phyloP scores from a whole-genome alignment of 129 eudicot species.

The Escallonia herrerae region DNA sequence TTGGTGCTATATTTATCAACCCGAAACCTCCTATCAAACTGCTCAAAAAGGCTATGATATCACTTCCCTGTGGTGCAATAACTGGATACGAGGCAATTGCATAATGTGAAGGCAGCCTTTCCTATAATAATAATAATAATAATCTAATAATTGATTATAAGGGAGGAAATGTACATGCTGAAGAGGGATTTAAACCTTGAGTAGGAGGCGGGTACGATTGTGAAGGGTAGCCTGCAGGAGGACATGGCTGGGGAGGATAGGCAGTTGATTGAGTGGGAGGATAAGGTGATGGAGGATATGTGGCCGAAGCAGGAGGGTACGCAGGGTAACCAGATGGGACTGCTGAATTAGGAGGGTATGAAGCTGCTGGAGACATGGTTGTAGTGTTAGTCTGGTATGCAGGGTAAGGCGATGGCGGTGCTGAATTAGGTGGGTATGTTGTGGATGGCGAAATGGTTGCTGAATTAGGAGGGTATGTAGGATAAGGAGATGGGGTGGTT shows the following conservation, averaged over 20 bases:
- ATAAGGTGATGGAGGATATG: neutral
- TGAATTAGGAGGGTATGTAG: neutral
- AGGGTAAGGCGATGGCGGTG: neutral
- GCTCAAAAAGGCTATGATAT: too few relatives aligned
- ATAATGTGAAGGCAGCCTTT: neutral
- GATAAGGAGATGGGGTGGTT: neutral
- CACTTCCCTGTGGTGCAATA: too few relatives aligned
- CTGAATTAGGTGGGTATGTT: neutral
- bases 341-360: constrained; percentile 4
- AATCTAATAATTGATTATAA: neutral
- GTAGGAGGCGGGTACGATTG: constrained; percentile 4
- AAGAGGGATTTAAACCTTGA: constrained; percentile 9
- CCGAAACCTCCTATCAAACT: neutral
- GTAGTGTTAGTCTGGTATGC: neutral
- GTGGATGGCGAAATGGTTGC: neutral
- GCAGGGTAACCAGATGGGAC: neutral
- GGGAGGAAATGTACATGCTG: constrained; percentile 11
- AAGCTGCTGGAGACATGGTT: neutral
- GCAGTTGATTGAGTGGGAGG: constrained; percentile 14
- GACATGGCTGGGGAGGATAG: constrained; percentile 17
- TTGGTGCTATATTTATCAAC: neutral
- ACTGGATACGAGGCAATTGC: neutral
- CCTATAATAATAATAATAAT: neutral
- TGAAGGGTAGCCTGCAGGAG: constrained; percentile 10
- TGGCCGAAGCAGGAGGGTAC: constrained; percentile 8